Conservation (phyloP, 176 grass and related monocot genomes). For the Guadua angustifolia region DNA sequence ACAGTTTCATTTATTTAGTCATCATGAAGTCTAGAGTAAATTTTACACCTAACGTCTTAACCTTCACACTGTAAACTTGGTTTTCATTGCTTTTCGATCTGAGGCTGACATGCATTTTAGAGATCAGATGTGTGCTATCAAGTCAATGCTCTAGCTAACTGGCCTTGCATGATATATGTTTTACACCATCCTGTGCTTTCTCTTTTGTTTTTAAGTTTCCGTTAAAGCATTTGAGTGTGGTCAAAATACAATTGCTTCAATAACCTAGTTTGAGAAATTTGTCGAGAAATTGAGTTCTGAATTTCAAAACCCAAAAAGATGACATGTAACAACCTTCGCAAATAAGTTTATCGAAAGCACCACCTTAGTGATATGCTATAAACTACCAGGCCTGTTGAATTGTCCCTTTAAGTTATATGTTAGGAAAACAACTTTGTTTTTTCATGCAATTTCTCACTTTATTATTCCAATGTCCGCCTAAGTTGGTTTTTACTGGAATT, state of each 20-base stretch:
- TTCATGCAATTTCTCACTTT: neutral
- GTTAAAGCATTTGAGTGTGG: neutral
- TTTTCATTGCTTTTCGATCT: conserved; percentile 8
- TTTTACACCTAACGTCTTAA: neutral
- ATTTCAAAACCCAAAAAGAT: neutral
- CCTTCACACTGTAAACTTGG: conserved; percentile 8
- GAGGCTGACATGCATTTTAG: neutral
- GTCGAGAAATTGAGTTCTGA: neutral
- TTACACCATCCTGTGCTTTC: neutral
- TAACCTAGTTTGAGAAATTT: conserved; percentile 9
- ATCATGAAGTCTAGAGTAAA: neutral
- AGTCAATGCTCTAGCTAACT: conserved; percentile 4
- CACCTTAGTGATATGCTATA: neutral
- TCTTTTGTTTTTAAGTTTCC: conserved; percentile 1
- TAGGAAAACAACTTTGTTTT: conserved; percentile 15
- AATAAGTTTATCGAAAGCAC: conserved; percentile 20
- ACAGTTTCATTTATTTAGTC: conserved; percentile 15
- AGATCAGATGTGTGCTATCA: neutral
- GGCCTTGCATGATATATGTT: conserved; percentile 28
- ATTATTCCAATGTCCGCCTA: neutral
- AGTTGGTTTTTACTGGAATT: no score
- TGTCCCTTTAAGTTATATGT: neutral
- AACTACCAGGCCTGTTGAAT: conserved; percentile 28
- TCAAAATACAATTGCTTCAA: conserved; percentile 12
- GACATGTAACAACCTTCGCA: neutral